These are phyloP conservation scores for Penicillium frequentans DNA, from an alignment of 2,329 filamentous ascomycete species.

Conservation along the genomic window DNA sequence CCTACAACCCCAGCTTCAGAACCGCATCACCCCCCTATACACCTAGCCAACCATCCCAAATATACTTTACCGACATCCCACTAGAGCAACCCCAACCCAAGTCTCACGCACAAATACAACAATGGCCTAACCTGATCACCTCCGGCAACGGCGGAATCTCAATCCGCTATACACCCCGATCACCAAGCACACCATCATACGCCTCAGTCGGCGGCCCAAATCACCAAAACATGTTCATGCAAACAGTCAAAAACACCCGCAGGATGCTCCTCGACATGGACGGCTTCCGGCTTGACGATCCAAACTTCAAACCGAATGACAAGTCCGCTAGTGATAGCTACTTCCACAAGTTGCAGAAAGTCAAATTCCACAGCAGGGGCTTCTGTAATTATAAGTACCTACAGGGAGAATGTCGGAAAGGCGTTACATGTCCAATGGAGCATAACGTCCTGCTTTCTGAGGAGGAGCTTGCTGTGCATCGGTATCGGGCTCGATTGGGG, in stretches of 20 bases:
- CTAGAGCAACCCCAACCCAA: background rate
- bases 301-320: background rate
- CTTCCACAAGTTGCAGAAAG: background rate
- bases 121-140: background rate
- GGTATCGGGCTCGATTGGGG: conserved; percentile 7
- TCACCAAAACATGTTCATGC: background rate
- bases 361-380: background rate
- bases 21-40: background rate
- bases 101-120: background rate
- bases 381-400: conserved; percentile 13
- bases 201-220: background rate
- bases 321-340: background rate
- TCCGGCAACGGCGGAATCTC: conserved; percentile 4
- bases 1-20: background rate
- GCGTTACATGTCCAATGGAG: conserved; percentile 1
- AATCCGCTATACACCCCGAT: background rate
- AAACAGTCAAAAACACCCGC: background rate
- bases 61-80: background rate
- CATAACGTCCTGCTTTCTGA: conserved; percentile 6
- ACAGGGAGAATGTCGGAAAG: background rate
- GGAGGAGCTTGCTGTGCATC: conserved; percentile 7
- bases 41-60: background rate
- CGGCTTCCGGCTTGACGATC: conserved; percentile 3
- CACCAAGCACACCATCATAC: background rate
- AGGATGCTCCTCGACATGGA: conserved; percentile 1